Conservation (phyloP, 2,329 filamentous ascomycete species). For the Trichoderma sp. region DNA sequence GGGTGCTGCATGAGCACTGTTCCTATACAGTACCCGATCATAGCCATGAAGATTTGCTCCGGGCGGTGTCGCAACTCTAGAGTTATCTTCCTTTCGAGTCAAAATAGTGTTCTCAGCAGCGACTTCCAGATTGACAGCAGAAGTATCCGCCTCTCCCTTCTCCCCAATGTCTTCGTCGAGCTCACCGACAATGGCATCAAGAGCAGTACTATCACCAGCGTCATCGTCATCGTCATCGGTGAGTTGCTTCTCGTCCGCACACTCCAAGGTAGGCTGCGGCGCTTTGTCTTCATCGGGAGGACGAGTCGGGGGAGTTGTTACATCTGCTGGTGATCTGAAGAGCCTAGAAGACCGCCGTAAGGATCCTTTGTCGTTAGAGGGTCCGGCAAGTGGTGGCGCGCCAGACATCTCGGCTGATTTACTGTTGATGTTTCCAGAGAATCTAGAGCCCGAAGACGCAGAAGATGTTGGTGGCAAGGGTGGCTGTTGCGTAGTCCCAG, state of each 20-base stretch:
- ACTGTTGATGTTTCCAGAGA: constrained; percentile 45
- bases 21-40: constrained; percentile 39
- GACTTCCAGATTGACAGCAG: constrained; percentile 88
- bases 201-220: constrained; percentile 58
- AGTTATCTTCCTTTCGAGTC: constrained; percentile 88
- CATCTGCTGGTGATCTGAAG: constrained; percentile 51
- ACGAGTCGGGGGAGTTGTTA: constrained; percentile 48
- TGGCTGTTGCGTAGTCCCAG: constrained; percentile 37
- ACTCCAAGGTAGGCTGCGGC: constrained; percentile 74
- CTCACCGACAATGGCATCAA: constrained; percentile 88
- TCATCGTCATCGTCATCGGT: constrained; percentile 71
- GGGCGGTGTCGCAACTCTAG: constrained; percentile 76
- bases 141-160: constrained; percentile 61
- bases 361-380: constrained; percentile 56
- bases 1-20: constrained; percentile 47
- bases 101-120: constrained; percentile 83
- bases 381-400: constrained; percentile 44
- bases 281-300: constrained; percentile 57
- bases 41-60: constrained; percentile 49
- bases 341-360: constrained; percentile 64
- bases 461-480: constrained; percentile 33
- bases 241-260: constrained; percentile 85
- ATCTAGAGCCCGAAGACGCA: constrained; percentile 44
- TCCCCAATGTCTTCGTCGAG: constrained; percentile 82
- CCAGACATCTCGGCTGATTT: constrained; percentile 45